These are phyloP conservation scores for Houttuynia cordata DNA, from an alignment of 164 flowering plant genomes.

Conservation along the genomic window DNA sequence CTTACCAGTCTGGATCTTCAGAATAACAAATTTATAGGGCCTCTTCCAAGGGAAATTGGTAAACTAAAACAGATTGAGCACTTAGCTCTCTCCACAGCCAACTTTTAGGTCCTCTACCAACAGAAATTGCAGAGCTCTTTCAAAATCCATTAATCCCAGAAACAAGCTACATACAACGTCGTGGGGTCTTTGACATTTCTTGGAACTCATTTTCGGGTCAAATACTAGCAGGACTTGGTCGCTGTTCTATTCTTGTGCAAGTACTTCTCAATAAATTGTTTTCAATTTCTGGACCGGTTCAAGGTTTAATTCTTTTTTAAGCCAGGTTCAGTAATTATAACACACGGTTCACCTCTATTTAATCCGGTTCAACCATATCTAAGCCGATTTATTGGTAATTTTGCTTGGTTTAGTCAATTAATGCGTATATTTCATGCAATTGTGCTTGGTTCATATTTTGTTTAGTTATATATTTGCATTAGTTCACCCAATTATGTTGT, in stretches of 20 bases:
- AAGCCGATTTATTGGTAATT: too few species aligned
- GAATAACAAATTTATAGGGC: slow-evolving; percentile 25
- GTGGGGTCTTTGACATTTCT: slow-evolving; percentile 62
- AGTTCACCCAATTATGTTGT: too few species aligned
- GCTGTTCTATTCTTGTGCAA: slow-evolving; percentile 43
- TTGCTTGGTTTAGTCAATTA: too few species aligned
- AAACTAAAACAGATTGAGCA: slow-evolving; percentile 45
- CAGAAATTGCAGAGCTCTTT: slow-evolving; percentile 31
- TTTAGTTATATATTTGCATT: too few species aligned
- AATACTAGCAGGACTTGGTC: slow-evolving; percentile 58
- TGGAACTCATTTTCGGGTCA: slow-evolving; percentile 47
- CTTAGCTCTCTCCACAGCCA: slow-evolving; percentile 61
- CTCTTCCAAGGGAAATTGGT: slow-evolving; percentile 14
- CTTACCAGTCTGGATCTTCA: slow-evolving; percentile 64
- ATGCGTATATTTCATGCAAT: too few species aligned
- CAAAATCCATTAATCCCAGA: slow-evolving; percentile 48
- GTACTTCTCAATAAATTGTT: slow-evolving; percentile 44
- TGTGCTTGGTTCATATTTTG: too few species aligned
- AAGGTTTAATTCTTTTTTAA: too few species aligned
- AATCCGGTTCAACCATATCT: too few species aligned
- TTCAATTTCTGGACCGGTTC: too few species aligned
- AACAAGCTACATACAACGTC: slow-evolving; percentile 57
- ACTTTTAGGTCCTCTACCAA: slow-evolving; percentile 51
- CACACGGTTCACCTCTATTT: too few species aligned
- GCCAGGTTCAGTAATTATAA: too few species aligned